phyloP scores from a whole-genome alignment of 139 green algal species.

The Tetraselmis striata region DNA sequence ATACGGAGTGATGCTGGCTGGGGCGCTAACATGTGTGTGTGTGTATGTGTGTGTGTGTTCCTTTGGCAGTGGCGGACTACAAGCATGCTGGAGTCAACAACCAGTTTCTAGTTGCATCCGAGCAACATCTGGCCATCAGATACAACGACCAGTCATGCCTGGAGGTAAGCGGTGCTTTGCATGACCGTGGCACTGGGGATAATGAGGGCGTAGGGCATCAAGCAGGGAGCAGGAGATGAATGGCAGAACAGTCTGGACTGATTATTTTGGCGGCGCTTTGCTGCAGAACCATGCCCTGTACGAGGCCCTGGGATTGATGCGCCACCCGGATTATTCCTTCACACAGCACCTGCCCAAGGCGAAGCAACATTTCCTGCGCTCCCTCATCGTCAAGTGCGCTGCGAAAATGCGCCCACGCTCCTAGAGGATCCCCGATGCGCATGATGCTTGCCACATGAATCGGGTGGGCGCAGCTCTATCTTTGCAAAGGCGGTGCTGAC shows the following conservation, averaged over 20 bases:
- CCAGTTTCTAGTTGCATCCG: neutral
- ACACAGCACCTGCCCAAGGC: neutral
- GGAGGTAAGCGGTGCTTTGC: neutral
- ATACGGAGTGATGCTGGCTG: too few relatives aligned
- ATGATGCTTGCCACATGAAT: too few relatives aligned
- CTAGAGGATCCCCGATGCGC: neutral
- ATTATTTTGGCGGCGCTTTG: too few relatives aligned
- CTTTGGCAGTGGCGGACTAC: slow-evolving; percentile 11
- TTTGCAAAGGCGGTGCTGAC: neutral
- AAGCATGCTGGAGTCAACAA: slow-evolving; percentile 7
- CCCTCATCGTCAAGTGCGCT: neutral
- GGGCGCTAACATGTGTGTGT: too few relatives aligned
- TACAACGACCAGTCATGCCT: neutral
- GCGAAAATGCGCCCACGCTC: neutral
- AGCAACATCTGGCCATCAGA: neutral
- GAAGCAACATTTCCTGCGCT: neutral
- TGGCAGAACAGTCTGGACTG: neutral
- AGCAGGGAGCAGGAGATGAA: neutral
- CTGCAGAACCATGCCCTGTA: slow-evolving; percentile 9
- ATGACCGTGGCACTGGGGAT: neutral
- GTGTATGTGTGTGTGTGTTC: too few relatives aligned
- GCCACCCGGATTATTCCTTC: neutral
- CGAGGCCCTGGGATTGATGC: neutral
- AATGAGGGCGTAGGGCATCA: neutral
- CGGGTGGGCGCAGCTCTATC: too few relatives aligned